Evolutionary conservation across 1,139 yeast species (phyloP), one percentile per base, ranked within the genome.

Genomic region (Yamadazyma dushanensis): DNA sequence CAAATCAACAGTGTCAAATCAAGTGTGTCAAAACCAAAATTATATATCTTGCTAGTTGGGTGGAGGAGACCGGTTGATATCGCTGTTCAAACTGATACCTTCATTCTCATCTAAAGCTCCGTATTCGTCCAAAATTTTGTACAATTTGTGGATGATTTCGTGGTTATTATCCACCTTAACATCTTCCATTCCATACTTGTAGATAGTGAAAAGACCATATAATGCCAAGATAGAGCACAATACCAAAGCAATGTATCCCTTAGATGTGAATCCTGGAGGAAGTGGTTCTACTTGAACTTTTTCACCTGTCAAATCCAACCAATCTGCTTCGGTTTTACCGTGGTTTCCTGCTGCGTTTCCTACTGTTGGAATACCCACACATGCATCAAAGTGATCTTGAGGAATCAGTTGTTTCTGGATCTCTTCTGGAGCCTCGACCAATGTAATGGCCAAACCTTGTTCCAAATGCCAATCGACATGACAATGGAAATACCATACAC

Each of bases 301-400:
- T 63, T 87, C 81, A 35, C 95, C 95, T 1, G 67, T 53, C 47
- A 92, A 72, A 59, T 90, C 79, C 31, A 76, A 51, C 67, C 73
- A 82, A 56, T 85, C 71, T 2, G 54, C 63, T 29, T 71, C 54
- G 13, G 56, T 32, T 7, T 44, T 43, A 6, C 59, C 60, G 35
- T 27, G 46, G 63, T 84, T 83, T 32, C 79, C 95, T 27, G 97
- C 97, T 36, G 97, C 97, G 57, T 90, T 90, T 51, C 96, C 96
- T 27, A 55, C 57, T 40, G 53, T 55, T 7, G 78, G 58, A 36
- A 80, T 63, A 33, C 73, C 69, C 25, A 58, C 55, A 66, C 97
- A 90, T 9, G 76, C 76, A 14, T 70, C 73, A 35, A 61, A 61
- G 63, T 85, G 92, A 50, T 70, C 66, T 2, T 70, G 71, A 22